Evolutionary conservation across 306 rosid genomes (phyloP).

Genomic region (Acacia melanoxylon): DNA sequence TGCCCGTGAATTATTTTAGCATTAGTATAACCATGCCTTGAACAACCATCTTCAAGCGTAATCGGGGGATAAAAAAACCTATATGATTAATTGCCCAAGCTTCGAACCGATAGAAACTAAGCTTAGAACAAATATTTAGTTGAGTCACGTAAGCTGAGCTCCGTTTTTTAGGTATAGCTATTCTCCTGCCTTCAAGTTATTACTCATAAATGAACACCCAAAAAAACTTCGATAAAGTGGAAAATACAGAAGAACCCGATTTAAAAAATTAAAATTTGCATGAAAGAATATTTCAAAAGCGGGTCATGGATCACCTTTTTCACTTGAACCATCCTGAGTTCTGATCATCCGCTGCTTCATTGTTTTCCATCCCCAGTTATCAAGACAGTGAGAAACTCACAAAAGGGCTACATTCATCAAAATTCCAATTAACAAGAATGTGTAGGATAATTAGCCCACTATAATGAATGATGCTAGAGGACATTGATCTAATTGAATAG

Average conservation of each 20-base stretch:
- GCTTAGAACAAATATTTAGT: constrained; percentile 2
- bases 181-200: constrained; percentile 1
- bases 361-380: constrained; percentile 63
- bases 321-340: constrained; percentile 97
- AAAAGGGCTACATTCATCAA: constrained; percentile 20
- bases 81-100: constrained; percentile 2
- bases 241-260: neutral
- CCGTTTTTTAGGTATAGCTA: neutral
- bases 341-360: constrained; percentile 74
- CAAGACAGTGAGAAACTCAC: constrained; percentile 31
- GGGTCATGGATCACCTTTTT: constrained; percentile 61
- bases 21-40: neutral
- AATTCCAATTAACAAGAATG: constrained; percentile 29
- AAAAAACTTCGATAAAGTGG: neutral
- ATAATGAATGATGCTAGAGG: neutral
- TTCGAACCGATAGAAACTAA: constrained; percentile 6
- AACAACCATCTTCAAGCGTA: neutral
- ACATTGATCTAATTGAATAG: constrained; percentile 4
- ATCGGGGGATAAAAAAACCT: neutral
- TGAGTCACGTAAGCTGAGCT: neutral
- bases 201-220: neutral
- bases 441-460: neutral
- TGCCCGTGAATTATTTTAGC: neutral
- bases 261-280: neutral
- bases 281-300: neutral